phyloP scores from a whole-genome alignment of 192 early-diverging fungal genomes.

The Backusella tarrabulga region DNA sequence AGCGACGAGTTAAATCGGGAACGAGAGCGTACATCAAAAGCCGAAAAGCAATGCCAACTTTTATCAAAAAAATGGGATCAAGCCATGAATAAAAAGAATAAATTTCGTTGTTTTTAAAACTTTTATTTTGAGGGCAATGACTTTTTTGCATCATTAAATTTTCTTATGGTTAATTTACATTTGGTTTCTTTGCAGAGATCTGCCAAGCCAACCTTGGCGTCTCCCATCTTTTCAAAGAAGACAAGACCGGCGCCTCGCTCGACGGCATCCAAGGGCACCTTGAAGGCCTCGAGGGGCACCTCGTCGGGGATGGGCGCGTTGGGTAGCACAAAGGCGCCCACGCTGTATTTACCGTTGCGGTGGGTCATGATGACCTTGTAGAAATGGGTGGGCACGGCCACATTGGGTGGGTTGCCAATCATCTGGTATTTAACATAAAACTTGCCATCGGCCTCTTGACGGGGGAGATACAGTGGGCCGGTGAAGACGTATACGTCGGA shows the following conservation, averaged over 20 bases:
- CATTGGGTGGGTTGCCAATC: constrained; percentile 82
- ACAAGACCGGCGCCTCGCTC: constrained; percentile 66
- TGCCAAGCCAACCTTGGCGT: constrained; percentile 35
- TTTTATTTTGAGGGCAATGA: constrained; percentile 32
- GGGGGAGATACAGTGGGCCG: constrained; percentile 85
- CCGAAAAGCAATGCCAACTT: constrained; percentile 34
- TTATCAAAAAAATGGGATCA: constrained; percentile 42
- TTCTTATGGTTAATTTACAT: constrained; percentile 37
- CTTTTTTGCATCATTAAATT: constrained; percentile 42
- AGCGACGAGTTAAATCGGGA: constrained; percentile 26
- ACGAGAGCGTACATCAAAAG: constrained; percentile 35
- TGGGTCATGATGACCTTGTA: constrained; percentile 85
- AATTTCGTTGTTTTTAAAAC: constrained; percentile 52
- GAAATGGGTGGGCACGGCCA: constrained; percentile 92
- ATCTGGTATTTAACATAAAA: constrained; percentile 85
- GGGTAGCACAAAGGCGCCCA: constrained; percentile 82
- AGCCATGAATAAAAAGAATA: constrained; percentile 41
- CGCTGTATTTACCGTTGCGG: constrained; percentile 46
- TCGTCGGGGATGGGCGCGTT: constrained; percentile 70
- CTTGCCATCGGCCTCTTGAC: constrained; percentile 66
- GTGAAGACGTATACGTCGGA: constrained; percentile 85
- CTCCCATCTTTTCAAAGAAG: constrained; percentile 63
- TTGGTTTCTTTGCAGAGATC: constrained; percentile 49
- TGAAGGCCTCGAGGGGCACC: constrained; percentile 65
- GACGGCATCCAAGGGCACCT: constrained; percentile 72